Conservation (phyloP, 2,329 filamentous ascomycete species). For the Akanthomyces muscarius region DNA sequence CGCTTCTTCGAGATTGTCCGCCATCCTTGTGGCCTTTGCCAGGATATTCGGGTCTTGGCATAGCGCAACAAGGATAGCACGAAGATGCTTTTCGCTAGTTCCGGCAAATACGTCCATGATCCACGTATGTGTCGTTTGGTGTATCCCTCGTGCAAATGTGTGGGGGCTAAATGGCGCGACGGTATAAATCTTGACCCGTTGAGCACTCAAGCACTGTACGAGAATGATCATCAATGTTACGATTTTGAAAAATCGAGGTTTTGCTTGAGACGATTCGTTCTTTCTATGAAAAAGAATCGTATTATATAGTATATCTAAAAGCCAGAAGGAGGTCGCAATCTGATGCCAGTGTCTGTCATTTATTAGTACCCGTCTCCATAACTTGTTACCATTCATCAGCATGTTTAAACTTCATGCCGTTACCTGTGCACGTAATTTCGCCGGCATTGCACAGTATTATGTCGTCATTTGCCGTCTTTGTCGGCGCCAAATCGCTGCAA, state of each 20-base stretch:
- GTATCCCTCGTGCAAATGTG: neutral
- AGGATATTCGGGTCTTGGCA: neutral
- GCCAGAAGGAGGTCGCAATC: too few species aligned
- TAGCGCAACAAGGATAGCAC: neutral
- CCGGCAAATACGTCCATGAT: neutral
- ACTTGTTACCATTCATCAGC: neutral
- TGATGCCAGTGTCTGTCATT: too few species aligned
- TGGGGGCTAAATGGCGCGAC: constrained; percentile 18
- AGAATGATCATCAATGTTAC: too few species aligned
- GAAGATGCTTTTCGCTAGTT: neutral
- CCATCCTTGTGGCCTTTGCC: neutral
- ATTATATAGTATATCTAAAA: too few species aligned
- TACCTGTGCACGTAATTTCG: neutral
- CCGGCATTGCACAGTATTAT: neutral
- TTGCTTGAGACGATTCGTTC: too few species aligned
- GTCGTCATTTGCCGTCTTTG: neutral
- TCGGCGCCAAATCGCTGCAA: neutral
- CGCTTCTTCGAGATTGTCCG: neutral
- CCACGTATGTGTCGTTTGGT: neutral
- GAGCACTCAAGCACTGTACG: too few species aligned
- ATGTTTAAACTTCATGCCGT: neutral
- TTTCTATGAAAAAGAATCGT: too few species aligned
- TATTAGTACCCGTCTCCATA: too few species aligned
- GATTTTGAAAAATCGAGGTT: too few species aligned
- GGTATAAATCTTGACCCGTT: too few species aligned